These are phyloP conservation scores for Sordaria brevicollis DNA, from an alignment of 495 filamentous ascomycete species.

Conservation along the genomic window DNA sequence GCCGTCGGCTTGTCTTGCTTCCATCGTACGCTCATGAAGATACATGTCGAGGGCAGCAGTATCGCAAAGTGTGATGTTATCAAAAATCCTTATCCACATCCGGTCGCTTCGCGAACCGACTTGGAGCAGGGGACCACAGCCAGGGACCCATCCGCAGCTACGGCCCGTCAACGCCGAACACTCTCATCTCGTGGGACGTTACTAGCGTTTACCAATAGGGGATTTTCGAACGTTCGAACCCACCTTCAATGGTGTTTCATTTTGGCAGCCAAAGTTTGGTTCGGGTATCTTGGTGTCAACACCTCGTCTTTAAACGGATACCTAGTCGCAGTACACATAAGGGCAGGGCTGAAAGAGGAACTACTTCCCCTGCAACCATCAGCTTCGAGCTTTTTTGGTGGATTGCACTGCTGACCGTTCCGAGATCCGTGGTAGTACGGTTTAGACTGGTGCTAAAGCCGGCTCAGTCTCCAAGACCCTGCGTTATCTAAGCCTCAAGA, in stretches of 20 bases:
- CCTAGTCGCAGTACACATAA: background rate
- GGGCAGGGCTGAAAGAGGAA: conserved; percentile 16
- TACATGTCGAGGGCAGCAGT: background rate
- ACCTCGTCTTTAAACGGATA: conserved; percentile 1
- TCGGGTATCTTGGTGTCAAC: conserved; percentile 9
- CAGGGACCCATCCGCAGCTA: conserved; percentile 4
- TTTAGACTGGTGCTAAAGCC: background rate
- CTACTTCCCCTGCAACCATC: background rate
- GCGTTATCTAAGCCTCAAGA: background rate
- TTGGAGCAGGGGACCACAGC: background rate
- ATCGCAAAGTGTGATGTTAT: background rate
- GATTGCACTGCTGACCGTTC: conserved; percentile 9
- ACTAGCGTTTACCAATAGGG: conserved; percentile 19
- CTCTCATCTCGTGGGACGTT: conserved; percentile 12
- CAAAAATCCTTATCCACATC: background rate
- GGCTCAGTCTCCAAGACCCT: background rate
- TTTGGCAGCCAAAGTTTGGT: background rate
- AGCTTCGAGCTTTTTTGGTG: background rate
- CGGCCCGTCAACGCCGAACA: conserved; percentile 17
- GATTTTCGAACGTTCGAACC: conserved; percentile 8
- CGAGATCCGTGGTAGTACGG: background rate
- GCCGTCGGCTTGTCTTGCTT: background rate
- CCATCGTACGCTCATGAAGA: background rate
- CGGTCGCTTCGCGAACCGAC: background rate
- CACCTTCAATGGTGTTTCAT: background rate